Percentiles rank a stretch among this genome's conserved stretches.
Evolutionary conservation across 1,284 basidiomycete genomes (phyloP).

Genomic region (Schizophyllum commune): DNA sequence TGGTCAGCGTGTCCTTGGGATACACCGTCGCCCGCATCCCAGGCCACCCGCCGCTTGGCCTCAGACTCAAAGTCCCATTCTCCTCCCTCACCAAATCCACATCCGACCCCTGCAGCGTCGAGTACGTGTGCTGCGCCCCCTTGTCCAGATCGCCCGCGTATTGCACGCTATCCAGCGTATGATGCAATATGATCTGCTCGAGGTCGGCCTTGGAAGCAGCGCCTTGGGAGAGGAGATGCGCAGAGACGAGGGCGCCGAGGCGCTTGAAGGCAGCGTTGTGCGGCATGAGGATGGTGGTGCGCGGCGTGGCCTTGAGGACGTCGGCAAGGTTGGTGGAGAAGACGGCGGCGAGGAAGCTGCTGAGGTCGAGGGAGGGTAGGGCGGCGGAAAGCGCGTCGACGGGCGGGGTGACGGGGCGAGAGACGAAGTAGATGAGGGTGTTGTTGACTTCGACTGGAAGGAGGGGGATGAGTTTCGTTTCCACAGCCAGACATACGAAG

Average conservation of each 20-base stretch:
- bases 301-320: conserved; percentile 56
- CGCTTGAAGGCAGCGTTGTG: conserved; percentile 83
- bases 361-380: conserved; percentile 76
- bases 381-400: conserved; percentile 77
- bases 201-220: conserved; percentile 72
- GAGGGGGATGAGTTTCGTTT: too few relatives aligned
- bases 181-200: conserved; percentile 78
- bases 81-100: conserved; percentile 46
- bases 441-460: conserved; percentile 73
- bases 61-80: conserved; percentile 45
- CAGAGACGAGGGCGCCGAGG: conserved; percentile 79
- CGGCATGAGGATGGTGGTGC: conserved; percentile 83
- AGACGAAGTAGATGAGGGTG: conserved; percentile 86
- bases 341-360: conserved; percentile 84
- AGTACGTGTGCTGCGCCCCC: conserved; percentile 61
- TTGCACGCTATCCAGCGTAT: conserved; percentile 71
- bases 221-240: conserved; percentile 63
- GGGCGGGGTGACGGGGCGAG: conserved; percentile 78
- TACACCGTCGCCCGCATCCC: conserved; percentile 54
- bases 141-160: conserved; percentile 61
- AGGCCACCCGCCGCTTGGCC: conserved; percentile 69
- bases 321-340: conserved; percentile 80
- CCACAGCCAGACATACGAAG: conserved; percentile 3
- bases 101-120: conserved; percentile 70
- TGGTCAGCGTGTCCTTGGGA: conserved; percentile 65